Conservation (phyloP, 257 asterid species). For the Cruciata laevipes region DNA sequence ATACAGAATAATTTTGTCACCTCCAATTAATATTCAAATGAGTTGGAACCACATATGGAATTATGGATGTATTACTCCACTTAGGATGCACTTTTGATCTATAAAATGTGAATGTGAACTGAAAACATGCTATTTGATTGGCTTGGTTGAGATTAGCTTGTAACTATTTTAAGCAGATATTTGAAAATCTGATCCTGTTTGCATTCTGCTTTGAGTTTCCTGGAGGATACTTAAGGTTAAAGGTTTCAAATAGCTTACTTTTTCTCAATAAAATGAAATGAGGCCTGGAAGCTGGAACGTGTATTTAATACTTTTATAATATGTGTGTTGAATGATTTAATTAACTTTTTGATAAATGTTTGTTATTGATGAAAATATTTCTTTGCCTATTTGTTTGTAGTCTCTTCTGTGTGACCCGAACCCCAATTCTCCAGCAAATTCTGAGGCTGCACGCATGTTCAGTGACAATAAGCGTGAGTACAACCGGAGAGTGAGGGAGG, state of each 20-base stretch:
- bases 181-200: neutral
- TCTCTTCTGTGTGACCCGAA: slow-evolving; percentile 83
- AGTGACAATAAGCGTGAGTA: slow-evolving; percentile 76
- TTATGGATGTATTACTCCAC: neutral
- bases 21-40: neutral
- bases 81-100: neutral
- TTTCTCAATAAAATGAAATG: neutral
- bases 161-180: neutral
- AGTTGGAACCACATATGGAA: neutral
- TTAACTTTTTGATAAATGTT: neutral
- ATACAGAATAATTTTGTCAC: no score
- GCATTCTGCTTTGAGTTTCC: neutral
- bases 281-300: neutral
- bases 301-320: neutral
- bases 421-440: slow-evolving; percentile 83
- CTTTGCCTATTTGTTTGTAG: slow-evolving; percentile 27
- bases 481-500: slow-evolving; percentile 66
- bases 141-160: neutral
- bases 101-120: neutral
- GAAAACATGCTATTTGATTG: neutral
- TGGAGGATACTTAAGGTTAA: neutral
- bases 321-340: neutral
- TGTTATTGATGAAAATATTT: neutral
- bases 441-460: slow-evolving; percentile 84
- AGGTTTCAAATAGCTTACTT: neutral